These are phyloP conservation scores for Clarireedia paspali DNA, from an alignment of 2,329 filamentous ascomycete species.

Conservation along the genomic window DNA sequence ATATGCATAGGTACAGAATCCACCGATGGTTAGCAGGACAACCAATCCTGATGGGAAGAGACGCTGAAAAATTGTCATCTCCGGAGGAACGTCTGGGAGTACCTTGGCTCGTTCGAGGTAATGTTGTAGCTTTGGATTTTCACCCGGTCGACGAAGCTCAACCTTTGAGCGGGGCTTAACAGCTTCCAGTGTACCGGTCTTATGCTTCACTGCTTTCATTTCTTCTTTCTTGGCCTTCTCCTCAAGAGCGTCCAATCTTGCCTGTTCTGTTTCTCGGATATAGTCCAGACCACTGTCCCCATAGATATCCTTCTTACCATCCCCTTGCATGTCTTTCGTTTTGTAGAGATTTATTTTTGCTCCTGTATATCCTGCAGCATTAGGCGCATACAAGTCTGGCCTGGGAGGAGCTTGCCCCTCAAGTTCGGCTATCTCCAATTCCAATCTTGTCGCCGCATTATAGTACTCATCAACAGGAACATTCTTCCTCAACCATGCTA, in stretches of 20 bases:
- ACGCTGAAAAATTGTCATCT: constrained; percentile 45
- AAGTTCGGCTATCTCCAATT: constrained; percentile 51
- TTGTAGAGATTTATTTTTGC: not conserved
- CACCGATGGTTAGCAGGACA: constrained; percentile 38
- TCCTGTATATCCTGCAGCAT: constrained; percentile 11
- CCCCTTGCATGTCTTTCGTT: not conserved
- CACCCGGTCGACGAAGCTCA: constrained; percentile 21
- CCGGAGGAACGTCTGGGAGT: constrained; percentile 43
- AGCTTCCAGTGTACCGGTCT: constrained; percentile 21
- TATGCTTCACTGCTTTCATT: constrained; percentile 34
- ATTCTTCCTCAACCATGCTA: constrained; percentile 47
- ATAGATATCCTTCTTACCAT: constrained; percentile 40
- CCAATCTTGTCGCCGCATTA: constrained; percentile 53
- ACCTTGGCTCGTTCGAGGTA: constrained; percentile 40
- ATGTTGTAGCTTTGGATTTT: constrained; percentile 23
- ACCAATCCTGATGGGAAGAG: constrained; percentile 47
- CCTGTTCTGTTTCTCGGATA: constrained; percentile 46
- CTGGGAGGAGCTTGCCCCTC: constrained; percentile 29
- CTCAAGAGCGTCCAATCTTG: constrained; percentile 38
- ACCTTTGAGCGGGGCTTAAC: constrained; percentile 17
- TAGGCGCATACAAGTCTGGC: constrained; percentile 20
- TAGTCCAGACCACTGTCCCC: constrained; percentile 49
- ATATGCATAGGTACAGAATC: constrained; percentile 36
- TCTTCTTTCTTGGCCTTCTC: constrained; percentile 33
- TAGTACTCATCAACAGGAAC: constrained; percentile 52